Evolutionary conservation across 1,284 basidiomycete species (phyloP), one percentile per base, ranked within the genome.

Genomic region (Pholiota adiposa): DNA sequence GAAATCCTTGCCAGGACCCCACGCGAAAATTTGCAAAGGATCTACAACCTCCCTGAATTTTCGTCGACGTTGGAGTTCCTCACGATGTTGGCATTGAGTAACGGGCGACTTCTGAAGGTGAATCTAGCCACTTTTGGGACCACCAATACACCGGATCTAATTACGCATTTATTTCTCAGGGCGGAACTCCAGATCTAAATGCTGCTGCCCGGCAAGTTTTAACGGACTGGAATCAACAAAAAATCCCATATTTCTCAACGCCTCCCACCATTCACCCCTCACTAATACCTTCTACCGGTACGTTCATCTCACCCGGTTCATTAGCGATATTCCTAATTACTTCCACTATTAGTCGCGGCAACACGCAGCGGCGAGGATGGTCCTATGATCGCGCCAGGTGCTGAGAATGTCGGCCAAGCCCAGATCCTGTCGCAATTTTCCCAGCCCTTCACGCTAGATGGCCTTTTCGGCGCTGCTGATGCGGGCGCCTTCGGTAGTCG

Each of bases 201-300:
- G 83, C 89, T 0, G 86, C 94, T 0, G 95, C 96, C 0, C 87
- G 93, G 29, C 88, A 90, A 14, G 84, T 98, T n/a, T 76, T 99
- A 3, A 86, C 84, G 50, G 97, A 99, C 73, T 98, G 97, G 96
- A 98, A 98, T 71, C 87, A 93, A 64, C 95, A 98, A 69, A 96
- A 95, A 71, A 98, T 98, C 25, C 90, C 92, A 0, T 98, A 94
- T 76, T 92, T 84, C 75, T 93, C 94, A 1, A 73, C 79, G 1
- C 93, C 96, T 2, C 96, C 97, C 0, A 70, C 78, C 2, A 72
- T 93, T 2, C 94, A 95, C 70, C 87, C 90, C 0, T 93, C 92
- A 1, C 82, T 84, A 25, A 79, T 90, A 61, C 91, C 86, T 21
- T 86, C 86, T 3, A 81, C 77, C 5, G 74, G 83, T 73, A 69